Evolutionary conservation across 192 early-diverging fungal species (phyloP).

Genomic region (Dissophora globulifera): DNA sequence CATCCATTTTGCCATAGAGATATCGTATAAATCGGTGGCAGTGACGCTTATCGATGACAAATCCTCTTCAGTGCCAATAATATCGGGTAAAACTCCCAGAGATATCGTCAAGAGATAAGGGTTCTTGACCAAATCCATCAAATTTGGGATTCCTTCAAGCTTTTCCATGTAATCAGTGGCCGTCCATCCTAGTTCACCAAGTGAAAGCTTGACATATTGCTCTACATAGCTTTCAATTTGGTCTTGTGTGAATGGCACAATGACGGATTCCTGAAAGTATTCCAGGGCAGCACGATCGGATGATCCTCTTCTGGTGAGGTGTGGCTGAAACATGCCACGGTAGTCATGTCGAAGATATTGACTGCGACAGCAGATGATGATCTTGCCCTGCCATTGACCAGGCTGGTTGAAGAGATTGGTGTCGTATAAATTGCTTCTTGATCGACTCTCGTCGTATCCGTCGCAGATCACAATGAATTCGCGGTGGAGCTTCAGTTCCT

Average conservation of each 20-base stretch:
- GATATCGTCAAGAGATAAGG: conserved; percentile 1
- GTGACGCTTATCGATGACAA: too few relatives aligned
- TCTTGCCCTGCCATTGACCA: conserved; percentile 12
- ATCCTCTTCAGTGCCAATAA: too few relatives aligned
- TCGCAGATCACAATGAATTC: conserved; percentile 21
- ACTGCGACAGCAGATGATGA: conserved; percentile 12
- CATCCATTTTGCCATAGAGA: too few relatives aligned
- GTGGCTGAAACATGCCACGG: conserved; percentile 2
- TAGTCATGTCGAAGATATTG: neutral
- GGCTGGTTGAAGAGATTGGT: conserved; percentile 10
- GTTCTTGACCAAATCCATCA: conserved; percentile 10
- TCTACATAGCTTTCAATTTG: conserved; percentile 25
- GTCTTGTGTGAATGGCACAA: conserved; percentile 4
- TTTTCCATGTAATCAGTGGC: conserved; percentile 18
- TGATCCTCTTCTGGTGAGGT: too few relatives aligned
- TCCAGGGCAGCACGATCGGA: conserved; percentile 3
- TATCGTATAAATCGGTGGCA: too few relatives aligned
- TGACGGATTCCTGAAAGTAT: conserved; percentile 16
- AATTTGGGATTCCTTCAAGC: conserved; percentile 11
- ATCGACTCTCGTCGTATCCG: conserved; percentile 13
- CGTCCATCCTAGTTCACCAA: conserved; percentile 1
- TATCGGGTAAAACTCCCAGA: too few relatives aligned
- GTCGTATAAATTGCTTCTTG: conserved; percentile 2
- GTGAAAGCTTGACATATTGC: neutral
- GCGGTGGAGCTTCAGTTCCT: conserved; percentile 17